Conservation (phyloP, 768 basidiomycete species). For the Boletus rufocinnamomeus region DNA sequence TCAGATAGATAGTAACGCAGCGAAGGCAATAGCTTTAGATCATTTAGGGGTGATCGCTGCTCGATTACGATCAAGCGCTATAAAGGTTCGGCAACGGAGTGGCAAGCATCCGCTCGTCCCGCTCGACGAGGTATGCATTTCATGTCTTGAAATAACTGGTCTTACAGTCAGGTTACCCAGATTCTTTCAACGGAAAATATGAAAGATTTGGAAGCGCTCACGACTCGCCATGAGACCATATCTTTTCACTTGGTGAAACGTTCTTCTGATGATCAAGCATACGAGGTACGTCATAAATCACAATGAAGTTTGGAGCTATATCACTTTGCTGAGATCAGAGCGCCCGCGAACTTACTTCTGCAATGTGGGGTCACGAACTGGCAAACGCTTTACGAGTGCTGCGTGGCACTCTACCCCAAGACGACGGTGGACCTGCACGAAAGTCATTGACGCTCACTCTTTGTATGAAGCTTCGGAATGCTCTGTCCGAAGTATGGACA, state of each 20-base stretch:
- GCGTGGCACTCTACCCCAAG: conserved; percentile 49
- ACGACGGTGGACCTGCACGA: conserved; percentile 31
- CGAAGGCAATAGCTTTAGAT: conserved; percentile 88
- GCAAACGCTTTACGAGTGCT: conserved; percentile 66
- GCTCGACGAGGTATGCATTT: conserved; percentile 64
- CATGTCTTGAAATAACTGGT: neutral
- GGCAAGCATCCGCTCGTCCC: conserved; percentile 47
- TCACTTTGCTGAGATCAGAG: conserved; percentile 44
- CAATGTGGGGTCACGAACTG: conserved; percentile 81
- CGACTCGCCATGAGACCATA: conserved; percentile 65
- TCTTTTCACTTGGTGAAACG: conserved; percentile 67
- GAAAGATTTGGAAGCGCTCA: conserved; percentile 57
- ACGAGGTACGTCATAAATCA: conserved; percentile 55
- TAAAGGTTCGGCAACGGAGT: conserved; percentile 40
- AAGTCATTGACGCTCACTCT: conserved; percentile 36
- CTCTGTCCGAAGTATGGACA: conserved; percentile 75
- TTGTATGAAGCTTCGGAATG: conserved; percentile 57
- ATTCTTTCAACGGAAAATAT: conserved; percentile 52
- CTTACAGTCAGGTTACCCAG: conserved; percentile 34
- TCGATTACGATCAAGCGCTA: conserved; percentile 61
- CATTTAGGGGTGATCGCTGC: conserved; percentile 94
- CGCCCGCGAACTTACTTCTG: conserved; percentile 78
- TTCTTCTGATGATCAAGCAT: conserved; percentile 78
- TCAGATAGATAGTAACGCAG: conserved; percentile 74
- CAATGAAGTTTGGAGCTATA: neutral